Base-by-base conservation (phyloP, 208 protist species). In the Trypanosoma caninum region DNA sequence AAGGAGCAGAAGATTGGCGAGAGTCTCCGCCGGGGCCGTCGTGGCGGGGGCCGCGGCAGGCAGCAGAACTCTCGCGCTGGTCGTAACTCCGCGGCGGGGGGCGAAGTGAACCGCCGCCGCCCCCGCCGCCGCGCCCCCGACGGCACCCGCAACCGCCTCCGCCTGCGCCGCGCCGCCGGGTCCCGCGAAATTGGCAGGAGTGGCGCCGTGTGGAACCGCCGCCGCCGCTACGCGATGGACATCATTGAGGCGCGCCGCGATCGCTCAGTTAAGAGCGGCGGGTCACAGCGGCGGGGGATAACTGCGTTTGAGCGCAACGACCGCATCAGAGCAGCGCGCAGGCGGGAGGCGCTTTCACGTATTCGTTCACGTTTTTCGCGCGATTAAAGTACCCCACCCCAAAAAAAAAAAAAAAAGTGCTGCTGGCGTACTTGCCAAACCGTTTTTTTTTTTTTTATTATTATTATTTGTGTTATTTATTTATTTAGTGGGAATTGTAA, bases 1-100 rank as follows among this genome's bases (percentile, higher is more conserved):
- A 92, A 92, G 78, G 84, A 92, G 69, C 82, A 95, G 65, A 89
- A 91, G 47, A 92, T 91, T 34, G 78, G 58, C 47, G 72, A 80
- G 52, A 76, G 85, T 59, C 82, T 91, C 9, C 73, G 69, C 57
- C 71, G 72, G 37, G 76, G 75, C 37, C 63, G 71, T 67, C 56
- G 50, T 66, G 48, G 71, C 45, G 42, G 54, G 30, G 64, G 52
- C 23, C 10, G 57, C 11, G 60, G 72, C 2, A 44, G 35, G 59
- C 41, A 54, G 27, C 59, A 54, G n/a, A 52, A 53, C 11, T 6
- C 16, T n/a, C n/a, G n/a, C n/a, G n/a, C n/a, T n/a, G n/a, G n/a
- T n/a, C n/a, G n/a, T n/a, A n/a, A n/a, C n/a, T n/a, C 20, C 51
- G 69, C 52, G 34, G 30, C 23, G 57, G 54, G 16, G 33, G 74